These are phyloP conservation scores for Strobilomyces echinocephalus DNA, from an alignment of 768 basidiomycete species.

Conservation along the genomic window DNA sequence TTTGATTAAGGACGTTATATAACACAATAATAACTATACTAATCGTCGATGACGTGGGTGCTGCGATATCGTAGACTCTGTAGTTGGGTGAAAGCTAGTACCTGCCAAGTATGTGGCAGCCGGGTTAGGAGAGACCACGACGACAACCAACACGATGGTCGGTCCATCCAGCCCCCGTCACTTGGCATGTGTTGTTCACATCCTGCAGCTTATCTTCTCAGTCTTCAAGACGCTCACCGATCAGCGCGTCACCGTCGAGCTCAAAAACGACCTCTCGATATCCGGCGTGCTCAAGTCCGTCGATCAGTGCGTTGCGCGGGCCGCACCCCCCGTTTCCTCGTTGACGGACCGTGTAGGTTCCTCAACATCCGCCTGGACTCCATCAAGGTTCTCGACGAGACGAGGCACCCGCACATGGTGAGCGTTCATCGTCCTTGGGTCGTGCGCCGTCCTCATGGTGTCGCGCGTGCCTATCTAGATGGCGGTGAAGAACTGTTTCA, in stretches of 20 bases:
- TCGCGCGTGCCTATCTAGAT: conserved; percentile 49
- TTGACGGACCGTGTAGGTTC: conserved; percentile 49
- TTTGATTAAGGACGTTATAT: conserved; percentile 22
- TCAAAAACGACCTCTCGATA: conserved; percentile 98
- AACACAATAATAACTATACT: neutral
- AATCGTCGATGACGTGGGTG: neutral
- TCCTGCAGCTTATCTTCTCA: conserved; percentile 76
- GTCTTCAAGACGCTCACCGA: conserved; percentile 99
- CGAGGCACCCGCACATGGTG: conserved; percentile 96
- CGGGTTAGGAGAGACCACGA: neutral
- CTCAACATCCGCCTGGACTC: conserved; percentile 94
- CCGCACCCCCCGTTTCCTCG: neutral
- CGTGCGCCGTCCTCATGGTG: neutral
- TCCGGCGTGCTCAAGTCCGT: conserved; percentile 95
- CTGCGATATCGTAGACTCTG: neutral
- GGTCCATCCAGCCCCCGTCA: neutral
- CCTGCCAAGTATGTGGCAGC: neutral
- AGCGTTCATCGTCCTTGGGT: conserved; percentile 15
- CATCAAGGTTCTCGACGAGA: conserved; percentile 88
- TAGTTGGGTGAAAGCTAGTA: neutral
- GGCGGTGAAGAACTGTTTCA: conserved; percentile 99
- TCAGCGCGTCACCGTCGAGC: conserved; percentile 93
- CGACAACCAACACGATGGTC: conserved; percentile 22
- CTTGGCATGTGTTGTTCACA: conserved; percentile 7
- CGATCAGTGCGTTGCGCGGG: conserved; percentile 73